These are phyloP conservation scores for Zoysia matrella DNA, from an alignment of 202 grass and related monocot species.

Conservation along the genomic window DNA sequence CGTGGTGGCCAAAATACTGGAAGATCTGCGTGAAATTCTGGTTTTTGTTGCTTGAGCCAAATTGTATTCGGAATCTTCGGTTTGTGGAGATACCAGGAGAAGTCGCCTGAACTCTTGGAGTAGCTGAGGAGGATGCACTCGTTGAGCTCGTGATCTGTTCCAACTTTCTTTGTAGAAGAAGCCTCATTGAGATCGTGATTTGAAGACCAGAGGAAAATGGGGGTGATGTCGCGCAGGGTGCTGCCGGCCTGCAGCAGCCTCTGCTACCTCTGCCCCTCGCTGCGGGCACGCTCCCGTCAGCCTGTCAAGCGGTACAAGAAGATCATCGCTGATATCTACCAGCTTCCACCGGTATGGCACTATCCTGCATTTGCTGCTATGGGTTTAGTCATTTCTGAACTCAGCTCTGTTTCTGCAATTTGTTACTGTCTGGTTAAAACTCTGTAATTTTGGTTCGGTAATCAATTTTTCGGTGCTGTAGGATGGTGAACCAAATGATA, in stretches of 20 bases:
- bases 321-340: constrained; percentile 73
- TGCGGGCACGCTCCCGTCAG: constrained; percentile 73
- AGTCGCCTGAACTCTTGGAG: background rate
- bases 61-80: background rate
- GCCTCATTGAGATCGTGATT: background rate
- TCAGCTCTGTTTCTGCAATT: constrained; percentile 8
- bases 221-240: constrained; percentile 75
- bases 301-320: constrained; percentile 90
- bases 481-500: constrained; percentile 92
- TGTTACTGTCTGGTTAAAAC: background rate
- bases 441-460: background rate
- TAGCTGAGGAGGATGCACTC: background rate
- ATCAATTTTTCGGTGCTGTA: constrained; percentile 28
- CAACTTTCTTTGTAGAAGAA: background rate
- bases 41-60: background rate
- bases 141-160: background rate
- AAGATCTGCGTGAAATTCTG: background rate
- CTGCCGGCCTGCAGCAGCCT: constrained; percentile 50
- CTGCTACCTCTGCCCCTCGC: constrained; percentile 59
- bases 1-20: background rate
- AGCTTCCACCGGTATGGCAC: constrained; percentile 54
- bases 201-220: constrained; percentile 42
- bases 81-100: background rate
- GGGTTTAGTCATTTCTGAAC: background rate
- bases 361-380: constrained; percentile 2